Percentiles rank a stretch among this genome's conserved stretches.
Conservation (phyloP, 2,329 filamentous ascomycete genomes). For the Myrmaecium sp. region DNA sequence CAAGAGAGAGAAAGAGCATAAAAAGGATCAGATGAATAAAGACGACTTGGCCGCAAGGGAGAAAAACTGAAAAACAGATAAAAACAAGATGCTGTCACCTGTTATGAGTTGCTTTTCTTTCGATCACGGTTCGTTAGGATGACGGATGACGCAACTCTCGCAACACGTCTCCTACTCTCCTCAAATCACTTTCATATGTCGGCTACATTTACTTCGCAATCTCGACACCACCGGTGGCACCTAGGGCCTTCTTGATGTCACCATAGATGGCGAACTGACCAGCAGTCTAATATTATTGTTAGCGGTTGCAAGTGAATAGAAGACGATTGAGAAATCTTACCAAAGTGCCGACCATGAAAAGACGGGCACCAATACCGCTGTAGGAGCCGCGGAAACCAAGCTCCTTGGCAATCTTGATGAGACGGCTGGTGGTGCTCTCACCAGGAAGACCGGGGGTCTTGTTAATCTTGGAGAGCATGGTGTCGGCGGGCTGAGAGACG, state of each 20-base stretch:
- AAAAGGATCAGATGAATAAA: too few species aligned
- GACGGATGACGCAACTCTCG: too few species aligned
- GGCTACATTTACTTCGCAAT: conserved; percentile 1
- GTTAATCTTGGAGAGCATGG: conserved; percentile 93
- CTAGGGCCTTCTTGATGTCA: conserved; percentile 45
- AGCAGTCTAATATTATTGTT: conserved; percentile 10
- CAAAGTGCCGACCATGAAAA: conserved; percentile 54
- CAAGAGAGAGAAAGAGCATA: too few species aligned
- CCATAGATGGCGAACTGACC: conserved; percentile 79
- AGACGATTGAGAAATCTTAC: neutral
- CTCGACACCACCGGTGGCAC: conserved; percentile 4
- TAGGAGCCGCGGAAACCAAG: conserved; percentile 65
- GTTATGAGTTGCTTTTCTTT: too few species aligned
- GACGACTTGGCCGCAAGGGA: too few species aligned
- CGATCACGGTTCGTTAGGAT: too few species aligned
- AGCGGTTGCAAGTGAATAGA: neutral
- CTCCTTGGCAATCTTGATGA: conserved; percentile 80
- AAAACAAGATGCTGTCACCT: too few species aligned
- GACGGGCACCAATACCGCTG: conserved; percentile 64
- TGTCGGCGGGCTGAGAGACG: conserved; percentile 80
- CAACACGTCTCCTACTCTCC: too few species aligned
- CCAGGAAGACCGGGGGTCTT: conserved; percentile 78
- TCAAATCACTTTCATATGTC: conserved; percentile 4
- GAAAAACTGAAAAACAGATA: too few species aligned
- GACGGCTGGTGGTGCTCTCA: conserved; percentile 63